phyloP scores from a whole-genome alignment of 2,329 filamentous ascomycete species.

The Cladophialophora immunda region DNA sequence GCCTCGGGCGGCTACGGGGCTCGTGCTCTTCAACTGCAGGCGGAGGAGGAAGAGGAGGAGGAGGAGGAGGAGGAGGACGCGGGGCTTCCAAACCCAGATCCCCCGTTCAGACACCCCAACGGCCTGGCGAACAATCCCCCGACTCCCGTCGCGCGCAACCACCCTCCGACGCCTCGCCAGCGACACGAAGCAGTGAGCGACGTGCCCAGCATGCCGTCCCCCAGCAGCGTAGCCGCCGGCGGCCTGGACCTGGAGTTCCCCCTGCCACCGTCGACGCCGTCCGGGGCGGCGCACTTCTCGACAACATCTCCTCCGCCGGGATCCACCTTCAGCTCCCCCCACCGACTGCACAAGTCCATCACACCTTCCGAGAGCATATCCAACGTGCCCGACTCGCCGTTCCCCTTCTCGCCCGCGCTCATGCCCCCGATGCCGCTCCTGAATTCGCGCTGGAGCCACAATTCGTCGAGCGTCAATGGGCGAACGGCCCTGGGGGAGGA shows the following conservation, averaged over 20 bases:
- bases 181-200: background rate
- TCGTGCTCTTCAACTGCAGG: background rate
- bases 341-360: slow-evolving; percentile 30
- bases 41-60: background rate
- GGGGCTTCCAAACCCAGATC: background rate
- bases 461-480: slow-evolving; percentile 27
- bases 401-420: slow-evolving; percentile 20
- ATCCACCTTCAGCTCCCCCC: slow-evolving; percentile 14
- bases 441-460: slow-evolving; percentile 33
- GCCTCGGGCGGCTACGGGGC: background rate
- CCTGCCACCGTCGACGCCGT: slow-evolving; percentile 12
- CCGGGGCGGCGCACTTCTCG: slow-evolving; percentile 22
- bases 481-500: background rate
- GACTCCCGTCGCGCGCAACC: slow-evolving; percentile 2
- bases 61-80: slow-evolving; percentile 1
- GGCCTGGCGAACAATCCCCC: slow-evolving; percentile 29
- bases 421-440: slow-evolving; percentile 6
- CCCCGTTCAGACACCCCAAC: slow-evolving; percentile 19
- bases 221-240: background rate
- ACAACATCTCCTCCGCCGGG: slow-evolving; percentile 12
- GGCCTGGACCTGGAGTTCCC: slow-evolving; percentile 12
- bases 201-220: slow-evolving; percentile 8
- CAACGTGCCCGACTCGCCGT: slow-evolving; percentile 33
- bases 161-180: background rate
- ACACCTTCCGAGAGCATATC: slow-evolving; percentile 35